Evolutionary conservation across 2,329 filamentous ascomycete species (phyloP).

Genomic region (Paecilomyces niveus): DNA sequence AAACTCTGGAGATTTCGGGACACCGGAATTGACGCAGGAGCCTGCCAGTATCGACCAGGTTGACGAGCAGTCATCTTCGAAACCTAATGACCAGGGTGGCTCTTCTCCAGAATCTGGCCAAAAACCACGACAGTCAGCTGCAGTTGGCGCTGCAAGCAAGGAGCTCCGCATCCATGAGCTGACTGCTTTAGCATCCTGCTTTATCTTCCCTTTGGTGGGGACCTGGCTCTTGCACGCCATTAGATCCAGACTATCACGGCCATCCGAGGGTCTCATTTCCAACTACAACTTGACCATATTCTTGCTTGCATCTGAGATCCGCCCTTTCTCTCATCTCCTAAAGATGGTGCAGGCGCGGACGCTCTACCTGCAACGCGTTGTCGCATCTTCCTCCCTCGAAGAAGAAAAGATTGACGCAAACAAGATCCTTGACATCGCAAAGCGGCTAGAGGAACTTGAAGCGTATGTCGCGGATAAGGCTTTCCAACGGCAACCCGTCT

Average conservation of each 20-base stretch:
- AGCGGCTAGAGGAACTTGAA: constrained; percentile 65
- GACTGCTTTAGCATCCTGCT: constrained; percentile 68
- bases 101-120: constrained; percentile 2
- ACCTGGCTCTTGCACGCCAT: constrained; percentile 79
- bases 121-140: constrained; percentile 7
- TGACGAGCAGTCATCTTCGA: constrained; percentile 5
- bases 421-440: constrained; percentile 50
- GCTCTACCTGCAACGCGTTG: constrained; percentile 70
- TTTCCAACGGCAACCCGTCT: constrained; percentile 14
- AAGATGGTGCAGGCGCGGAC: constrained; percentile 74
- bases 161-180: constrained; percentile 72
- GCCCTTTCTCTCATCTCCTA: constrained; percentile 73
- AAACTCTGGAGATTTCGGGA: constrained; percentile 12
- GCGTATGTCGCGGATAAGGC: constrained; percentile 41
- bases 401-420: constrained; percentile 17
- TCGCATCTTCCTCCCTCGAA: constrained; percentile 27
- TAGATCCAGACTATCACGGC: constrained; percentile 70
- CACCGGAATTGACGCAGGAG: constrained; percentile 21
- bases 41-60: constrained; percentile 6
- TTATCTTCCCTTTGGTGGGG: constrained; percentile 68
- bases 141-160: constrained; percentile 37
- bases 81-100: constrained; percentile 3
- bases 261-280: constrained; percentile 79
- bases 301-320: constrained; percentile 75
- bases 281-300: constrained; percentile 93